Percentiles rank a stretch among this genome's conserved stretches.
phyloP scores from a whole-genome alignment of 2,329 filamentous ascomycete species.

The Stromatinia cepivora region DNA sequence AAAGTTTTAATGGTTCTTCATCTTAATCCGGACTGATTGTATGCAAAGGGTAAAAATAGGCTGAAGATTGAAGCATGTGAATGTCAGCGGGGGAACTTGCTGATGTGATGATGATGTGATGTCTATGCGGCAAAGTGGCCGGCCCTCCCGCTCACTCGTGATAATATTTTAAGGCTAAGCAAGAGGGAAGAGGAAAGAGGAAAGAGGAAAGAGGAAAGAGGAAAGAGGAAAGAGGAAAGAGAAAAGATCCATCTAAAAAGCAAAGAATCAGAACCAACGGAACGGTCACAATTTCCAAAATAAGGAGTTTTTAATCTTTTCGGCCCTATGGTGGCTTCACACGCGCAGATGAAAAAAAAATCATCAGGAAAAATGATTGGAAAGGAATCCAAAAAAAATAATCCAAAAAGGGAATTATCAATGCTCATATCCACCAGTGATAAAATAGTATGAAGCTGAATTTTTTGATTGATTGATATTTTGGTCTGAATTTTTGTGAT shows the following conservation, averaged over 20 bases:
- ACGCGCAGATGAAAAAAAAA: background rate
- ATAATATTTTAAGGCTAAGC: background rate
- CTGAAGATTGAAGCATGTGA: conserved; percentile 1
- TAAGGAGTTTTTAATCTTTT: background rate
- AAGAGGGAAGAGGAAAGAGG: background rate
- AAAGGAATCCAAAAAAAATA: background rate
- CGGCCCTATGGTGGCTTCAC: conserved; percentile 14
- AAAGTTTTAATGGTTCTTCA: background rate
- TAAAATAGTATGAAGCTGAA: background rate
- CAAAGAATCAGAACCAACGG: conserved; percentile 2
- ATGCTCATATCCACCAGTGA: background rate
- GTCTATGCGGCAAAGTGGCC: background rate
- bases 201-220: background rate
- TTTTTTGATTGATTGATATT: conserved; percentile 20
- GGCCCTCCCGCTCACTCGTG: background rate
- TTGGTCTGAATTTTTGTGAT: conserved; percentile 1
- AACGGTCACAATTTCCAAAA: conserved; percentile 11
- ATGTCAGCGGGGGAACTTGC: background rate
- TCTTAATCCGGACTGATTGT: background rate
- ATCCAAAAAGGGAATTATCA: background rate
- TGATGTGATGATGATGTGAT: background rate
- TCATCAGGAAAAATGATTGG: conserved; percentile 6
- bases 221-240: background rate
- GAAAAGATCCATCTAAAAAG: background rate
- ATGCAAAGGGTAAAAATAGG: background rate